phyloP scores from a whole-genome alignment of 1,284 basidiomycete genomes.

The Heimioporus retisporus region DNA sequence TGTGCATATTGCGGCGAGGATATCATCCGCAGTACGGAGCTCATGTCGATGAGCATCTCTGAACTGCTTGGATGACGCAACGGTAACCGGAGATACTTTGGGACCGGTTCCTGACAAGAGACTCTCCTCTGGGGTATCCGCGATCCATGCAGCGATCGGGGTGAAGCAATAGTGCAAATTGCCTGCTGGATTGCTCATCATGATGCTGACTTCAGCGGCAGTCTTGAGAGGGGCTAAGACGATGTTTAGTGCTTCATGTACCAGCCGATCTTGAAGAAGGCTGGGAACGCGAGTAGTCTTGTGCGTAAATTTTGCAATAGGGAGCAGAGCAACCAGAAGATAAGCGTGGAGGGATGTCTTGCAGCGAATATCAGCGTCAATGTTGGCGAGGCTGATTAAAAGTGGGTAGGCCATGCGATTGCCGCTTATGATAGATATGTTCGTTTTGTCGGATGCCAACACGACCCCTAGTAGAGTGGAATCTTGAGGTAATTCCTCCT shows the following conservation, averaged over 20 bases:
- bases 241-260: slow-evolving; percentile 43
- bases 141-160: not conserved
- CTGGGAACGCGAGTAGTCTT: not conserved
- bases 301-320: slow-evolving; percentile 39
- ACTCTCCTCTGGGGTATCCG: not conserved
- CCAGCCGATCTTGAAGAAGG: slow-evolving; percentile 25
- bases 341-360: slow-evolving; percentile 43
- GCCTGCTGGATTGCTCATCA: slow-evolving; percentile 39
- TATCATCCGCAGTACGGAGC: too few relatives aligned
- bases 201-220: slow-evolving; percentile 4
- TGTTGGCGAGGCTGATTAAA: slow-evolving; percentile 21
- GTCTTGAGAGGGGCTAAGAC: slow-evolving; percentile 41
- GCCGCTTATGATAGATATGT: slow-evolving; percentile 32
- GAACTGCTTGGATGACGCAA: too few relatives aligned
- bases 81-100: too few relatives aligned
- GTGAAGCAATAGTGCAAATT: slow-evolving; percentile 7
- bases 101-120: too few relatives aligned
- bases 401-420: slow-evolving; percentile 22
- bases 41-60: too few relatives aligned
- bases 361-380: slow-evolving; percentile 36
- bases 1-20: too few relatives aligned
- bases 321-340: slow-evolving; percentile 42
- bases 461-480: not conserved
- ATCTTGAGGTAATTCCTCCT: too few relatives aligned
- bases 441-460: not conserved